phyloP scores from a whole-genome alignment of 2,329 filamentous ascomycete species.

The Parafenestella ontariensis region DNA sequence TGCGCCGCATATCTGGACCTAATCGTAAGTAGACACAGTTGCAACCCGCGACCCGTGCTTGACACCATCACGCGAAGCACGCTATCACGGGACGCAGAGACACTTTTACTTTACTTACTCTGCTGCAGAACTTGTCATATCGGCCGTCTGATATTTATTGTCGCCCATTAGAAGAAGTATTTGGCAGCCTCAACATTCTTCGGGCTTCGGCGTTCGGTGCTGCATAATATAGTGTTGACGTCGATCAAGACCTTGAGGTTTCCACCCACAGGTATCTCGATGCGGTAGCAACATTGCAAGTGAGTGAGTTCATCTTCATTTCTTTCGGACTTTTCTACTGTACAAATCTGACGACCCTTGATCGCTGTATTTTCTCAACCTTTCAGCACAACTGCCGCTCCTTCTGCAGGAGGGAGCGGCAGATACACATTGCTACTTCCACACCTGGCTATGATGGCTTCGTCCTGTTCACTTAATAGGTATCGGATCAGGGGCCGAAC shows the following conservation, averaged over 20 bases:
- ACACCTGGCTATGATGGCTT: background rate
- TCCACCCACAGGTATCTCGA: conserved; percentile 10
- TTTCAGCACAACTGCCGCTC: background rate
- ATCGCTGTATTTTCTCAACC: background rate
- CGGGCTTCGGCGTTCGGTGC: background rate
- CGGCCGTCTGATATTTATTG: background rate
- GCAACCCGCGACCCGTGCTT: conserved; percentile 2
- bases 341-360: background rate
- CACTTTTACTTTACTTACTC: conserved; percentile 7
- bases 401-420: background rate
- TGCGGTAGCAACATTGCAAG: conserved; percentile 18
- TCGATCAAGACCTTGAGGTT: background rate
- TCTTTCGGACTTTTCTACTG: background rate
- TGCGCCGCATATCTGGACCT: background rate
- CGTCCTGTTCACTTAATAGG: background rate
- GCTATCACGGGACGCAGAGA: conserved; percentile 7
- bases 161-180: background rate
- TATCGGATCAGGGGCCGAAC: background rate
- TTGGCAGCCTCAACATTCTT: background rate
- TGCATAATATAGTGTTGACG: background rate
- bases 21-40: conserved; percentile 6
- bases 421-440: background rate
- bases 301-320: conserved; percentile 4
- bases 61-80: conserved; percentile 8
- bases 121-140: conserved; percentile 3